Conservation (phyloP, 768 basidiomycete species). For the Lactarius indigo region DNA sequence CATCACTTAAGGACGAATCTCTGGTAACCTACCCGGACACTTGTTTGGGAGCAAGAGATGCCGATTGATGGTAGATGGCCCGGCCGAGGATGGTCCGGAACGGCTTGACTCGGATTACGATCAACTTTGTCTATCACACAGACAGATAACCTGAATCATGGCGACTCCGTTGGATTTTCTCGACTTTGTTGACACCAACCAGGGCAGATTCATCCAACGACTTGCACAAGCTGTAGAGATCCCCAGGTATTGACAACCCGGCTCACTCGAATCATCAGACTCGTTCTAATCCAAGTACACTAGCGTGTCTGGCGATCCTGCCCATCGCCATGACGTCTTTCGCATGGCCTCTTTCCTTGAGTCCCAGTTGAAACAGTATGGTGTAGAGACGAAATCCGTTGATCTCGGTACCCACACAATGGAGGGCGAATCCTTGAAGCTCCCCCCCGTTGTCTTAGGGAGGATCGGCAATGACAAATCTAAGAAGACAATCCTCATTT, state of each 20-base stretch:
- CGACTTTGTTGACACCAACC: constrained; percentile 63
- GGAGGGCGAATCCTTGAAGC: constrained; percentile 64
- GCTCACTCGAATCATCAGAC: background rate
- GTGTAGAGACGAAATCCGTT: constrained; percentile 69
- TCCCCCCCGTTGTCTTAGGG: constrained; percentile 85
- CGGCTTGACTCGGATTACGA: background rate
- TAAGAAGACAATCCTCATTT: constrained; percentile 92
- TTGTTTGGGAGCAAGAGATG: constrained; percentile 37
- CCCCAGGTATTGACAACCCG: constrained; percentile 48
- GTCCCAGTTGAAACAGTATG: constrained; percentile 66
- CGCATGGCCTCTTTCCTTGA: constrained; percentile 86
- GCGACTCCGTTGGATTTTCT: constrained; percentile 35
- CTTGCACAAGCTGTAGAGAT: constrained; percentile 82
- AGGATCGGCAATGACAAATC: constrained; percentile 74
- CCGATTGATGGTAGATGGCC: background rate
- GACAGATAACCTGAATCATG: constrained; percentile 29
- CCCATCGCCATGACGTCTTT: constrained; percentile 71
- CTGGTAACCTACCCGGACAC: constrained; percentile 41
- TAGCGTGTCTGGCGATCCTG: constrained; percentile 66
- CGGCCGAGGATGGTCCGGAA: too few species aligned
- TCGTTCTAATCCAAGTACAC: background rate
- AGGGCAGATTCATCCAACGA: constrained; percentile 70
- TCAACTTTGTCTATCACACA: background rate
- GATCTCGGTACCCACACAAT: constrained; percentile 75
- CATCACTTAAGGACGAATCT: constrained; percentile 53